A percentile compares a stretch with the other conserved stretches of the same genome.
Evolutionary conservation across 2,329 filamentous ascomycete genomes (phyloP).

Genomic region (Tolypocladium ophioglossoides): DNA sequence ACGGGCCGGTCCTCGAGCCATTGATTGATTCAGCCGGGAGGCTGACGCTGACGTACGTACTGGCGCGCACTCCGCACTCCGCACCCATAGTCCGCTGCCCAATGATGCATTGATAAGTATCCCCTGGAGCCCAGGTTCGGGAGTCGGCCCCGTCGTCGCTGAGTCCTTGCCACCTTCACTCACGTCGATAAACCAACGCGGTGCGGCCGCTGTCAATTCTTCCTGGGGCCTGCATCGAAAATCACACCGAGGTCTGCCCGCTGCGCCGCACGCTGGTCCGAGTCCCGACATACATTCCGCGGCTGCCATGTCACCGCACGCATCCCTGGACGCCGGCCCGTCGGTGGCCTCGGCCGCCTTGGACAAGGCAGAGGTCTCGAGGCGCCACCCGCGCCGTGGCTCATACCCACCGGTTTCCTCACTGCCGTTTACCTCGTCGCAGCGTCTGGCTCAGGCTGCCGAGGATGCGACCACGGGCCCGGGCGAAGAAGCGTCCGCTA

Average conservation of each 20-base stretch:
- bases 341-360: constrained; percentile 9
- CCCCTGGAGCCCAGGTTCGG: background rate
- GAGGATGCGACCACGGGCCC: constrained; percentile 12
- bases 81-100: background rate
- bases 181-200: too few species aligned
- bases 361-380: constrained; percentile 13
- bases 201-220: background rate
- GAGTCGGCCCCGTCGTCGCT: too few species aligned
- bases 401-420: constrained; percentile 19
- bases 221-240: background rate
- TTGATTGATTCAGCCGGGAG: background rate
- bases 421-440: constrained; percentile 19
- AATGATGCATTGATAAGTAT: background rate
- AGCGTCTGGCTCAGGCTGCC: constrained; percentile 18
- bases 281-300: too few species aligned
- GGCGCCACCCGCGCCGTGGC: constrained; percentile 8
- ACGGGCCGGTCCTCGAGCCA: background rate
- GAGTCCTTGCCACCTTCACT: background rate
- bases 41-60: background rate
- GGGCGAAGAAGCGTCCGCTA: constrained; percentile 21
- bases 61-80: background rate
- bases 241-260: background rate
- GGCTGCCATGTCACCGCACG: background rate
- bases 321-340: background rate
- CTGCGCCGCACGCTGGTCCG: background rate